phyloP scores from a whole-genome alignment of 306 rosid genomes.

The Cyamopsis tetragonoloba region DNA sequence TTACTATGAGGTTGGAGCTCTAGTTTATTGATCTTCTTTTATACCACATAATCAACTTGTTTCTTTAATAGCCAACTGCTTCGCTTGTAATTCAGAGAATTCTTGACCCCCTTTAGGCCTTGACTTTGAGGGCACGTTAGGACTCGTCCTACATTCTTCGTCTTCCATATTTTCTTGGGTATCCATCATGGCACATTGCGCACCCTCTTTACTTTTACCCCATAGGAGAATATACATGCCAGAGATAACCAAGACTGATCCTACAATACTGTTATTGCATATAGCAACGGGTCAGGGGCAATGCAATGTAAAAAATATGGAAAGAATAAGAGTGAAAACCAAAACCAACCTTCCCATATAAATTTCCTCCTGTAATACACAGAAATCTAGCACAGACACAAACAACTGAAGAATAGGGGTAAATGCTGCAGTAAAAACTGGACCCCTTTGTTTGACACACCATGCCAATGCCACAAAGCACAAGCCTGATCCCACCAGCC shows the following conservation, averaged over 20 bases:
- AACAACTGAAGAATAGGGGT: slow-evolving; percentile 67
- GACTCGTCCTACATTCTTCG: slow-evolving; percentile 17
- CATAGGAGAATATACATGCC: slow-evolving; percentile 78
- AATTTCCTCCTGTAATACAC: slow-evolving; percentile 61
- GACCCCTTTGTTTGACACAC: slow-evolving; percentile 82
- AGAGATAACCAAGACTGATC: slow-evolving; percentile 62
- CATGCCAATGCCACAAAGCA: slow-evolving; percentile 93
- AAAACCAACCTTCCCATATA: slow-evolving; percentile 73
- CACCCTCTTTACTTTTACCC: slow-evolving; percentile 67
- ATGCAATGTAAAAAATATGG: background rate
- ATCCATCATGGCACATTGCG: slow-evolving; percentile 26
- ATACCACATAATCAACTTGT: background rate
- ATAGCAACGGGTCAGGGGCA: slow-evolving; percentile 15
- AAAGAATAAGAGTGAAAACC: background rate
- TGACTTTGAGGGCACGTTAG: background rate
- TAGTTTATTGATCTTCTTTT: background rate
- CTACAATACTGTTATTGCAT: slow-evolving; percentile 55
- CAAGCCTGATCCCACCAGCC: slow-evolving; percentile 79
- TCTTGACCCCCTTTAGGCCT: background rate
- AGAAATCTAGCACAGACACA: slow-evolving; percentile 61
- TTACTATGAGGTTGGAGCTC: background rate
- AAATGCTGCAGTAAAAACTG: slow-evolving; percentile 82
- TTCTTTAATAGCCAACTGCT: background rate
- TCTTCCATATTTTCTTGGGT: slow-evolving; percentile 37
- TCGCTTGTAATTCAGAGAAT: background rate